Conservation (phyloP, 1,284 basidiomycete species). For the Clitocybe nebularis region DNA sequence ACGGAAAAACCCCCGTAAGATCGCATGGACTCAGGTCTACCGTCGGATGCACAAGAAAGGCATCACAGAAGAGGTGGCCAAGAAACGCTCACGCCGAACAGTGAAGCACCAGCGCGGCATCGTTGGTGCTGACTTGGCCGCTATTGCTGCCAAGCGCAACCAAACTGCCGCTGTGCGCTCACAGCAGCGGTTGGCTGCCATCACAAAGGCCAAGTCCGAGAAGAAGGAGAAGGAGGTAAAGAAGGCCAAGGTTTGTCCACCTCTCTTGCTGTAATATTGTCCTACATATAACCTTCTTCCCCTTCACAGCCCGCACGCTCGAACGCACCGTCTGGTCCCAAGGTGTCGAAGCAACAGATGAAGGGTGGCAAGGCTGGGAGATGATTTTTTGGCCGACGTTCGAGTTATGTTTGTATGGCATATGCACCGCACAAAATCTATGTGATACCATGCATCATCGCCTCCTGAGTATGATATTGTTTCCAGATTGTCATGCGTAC, state of each 20-base stretch:
- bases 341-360: constrained; percentile 94
- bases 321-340: constrained; percentile 58
- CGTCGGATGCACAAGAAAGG: constrained; percentile 99
- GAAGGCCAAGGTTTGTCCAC: constrained; percentile 76
- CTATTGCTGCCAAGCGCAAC: constrained; percentile 90
- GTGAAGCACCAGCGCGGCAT: constrained; percentile 99
- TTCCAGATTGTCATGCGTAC: no score
- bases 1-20: constrained; percentile 99
- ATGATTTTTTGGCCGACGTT: constrained; percentile 30
- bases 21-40: constrained; percentile 97
- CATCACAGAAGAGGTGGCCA: constrained; percentile 97
- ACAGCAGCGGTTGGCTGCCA: constrained; percentile 80
- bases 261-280: constrained; percentile 3
- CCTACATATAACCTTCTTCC: no score
- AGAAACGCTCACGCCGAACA: constrained; percentile 96
- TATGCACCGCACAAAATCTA: constrained; percentile 21
- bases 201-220: constrained; percentile 89
- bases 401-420: constrained; percentile 18
- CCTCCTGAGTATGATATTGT: no score
- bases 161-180: constrained; percentile 86
- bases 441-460: constrained; percentile 19
- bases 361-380: constrained; percentile 83
- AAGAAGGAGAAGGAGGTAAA: constrained; percentile 96
- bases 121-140: constrained; percentile 90
- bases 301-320: constrained; percentile 48